Evolutionary conservation across 1,139 yeast species (phyloP), one percentile per base, ranked within the genome.

Genomic region (Hansenula anomala): DNA sequence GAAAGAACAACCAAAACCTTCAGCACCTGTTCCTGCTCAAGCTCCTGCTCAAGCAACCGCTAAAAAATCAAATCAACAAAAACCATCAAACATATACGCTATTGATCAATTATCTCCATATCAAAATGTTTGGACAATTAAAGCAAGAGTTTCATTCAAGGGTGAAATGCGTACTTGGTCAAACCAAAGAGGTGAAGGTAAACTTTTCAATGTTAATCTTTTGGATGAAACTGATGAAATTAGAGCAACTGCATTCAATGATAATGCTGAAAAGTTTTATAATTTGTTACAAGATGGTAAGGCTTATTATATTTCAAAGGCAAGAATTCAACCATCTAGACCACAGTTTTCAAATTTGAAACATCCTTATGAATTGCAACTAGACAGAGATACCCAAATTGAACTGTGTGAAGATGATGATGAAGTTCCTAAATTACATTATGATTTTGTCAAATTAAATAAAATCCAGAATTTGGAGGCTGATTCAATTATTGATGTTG

Each of bases 141-240:
- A 87, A 54, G 98, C 94, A 1, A 79, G 97, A 55, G 94, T 90
- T 20, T 80, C 95, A 1, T 80, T 74, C 61, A 92, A 92, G 61
- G 80, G 95, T 40, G 97, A 89, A 46, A 72, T 92, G 52, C 82
- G 89, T 63, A 83, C 85, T 30, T 94, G 94, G 92, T 76, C 86
- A 38, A 89, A 89, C 55, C 80, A 79, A 42, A 75, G 81, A 54
- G 96, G 96, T 44, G 89, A 84, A 49, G 98, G 98, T 39, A 86
- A 87, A 60, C 72, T 94, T 44, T 88, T 94, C 67, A 84, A 84
- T 52, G 88, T 88, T 30, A 87, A 89, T 51, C 78, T 94, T 48
- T 67, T 90, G 47, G 99, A 94, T 59, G 96, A 94, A 59, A 84
- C 96, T 7, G 96, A 95, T 54, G 98, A 92, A 66, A 94, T 94